These are phyloP conservation scores for Marvania coccoides DNA, from an alignment of 139 green algal species.

Conservation along the genomic window DNA sequence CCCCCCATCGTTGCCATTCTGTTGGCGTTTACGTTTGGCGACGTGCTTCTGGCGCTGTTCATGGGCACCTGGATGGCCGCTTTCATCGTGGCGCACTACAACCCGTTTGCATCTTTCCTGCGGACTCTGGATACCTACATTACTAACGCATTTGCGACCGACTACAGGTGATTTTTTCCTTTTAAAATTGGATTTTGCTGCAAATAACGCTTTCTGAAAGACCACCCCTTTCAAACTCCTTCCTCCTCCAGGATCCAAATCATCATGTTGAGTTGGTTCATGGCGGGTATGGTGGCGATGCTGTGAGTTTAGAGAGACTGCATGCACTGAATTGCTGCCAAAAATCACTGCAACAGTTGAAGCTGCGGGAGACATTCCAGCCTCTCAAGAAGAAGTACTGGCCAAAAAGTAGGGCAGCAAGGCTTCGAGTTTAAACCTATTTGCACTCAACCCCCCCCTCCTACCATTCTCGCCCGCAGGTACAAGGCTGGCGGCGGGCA, in stretches of 20 bases:
- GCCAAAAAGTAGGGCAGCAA: no score
- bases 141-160: constrained; percentile 6
- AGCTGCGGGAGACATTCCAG: no score
- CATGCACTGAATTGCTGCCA: no score
- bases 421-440: no score
- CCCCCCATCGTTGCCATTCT: not conserved
- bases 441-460: no score
- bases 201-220: not conserved
- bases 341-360: no score
- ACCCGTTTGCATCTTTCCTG: constrained; percentile 13
- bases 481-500: constrained; percentile 6
- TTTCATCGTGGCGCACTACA: not conserved
- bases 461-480: no score
- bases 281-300: not conserved
- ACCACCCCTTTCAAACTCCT: not conserved
- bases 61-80: not conserved
- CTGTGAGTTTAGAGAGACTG: no score
- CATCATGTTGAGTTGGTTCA: not conserved
- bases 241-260: not conserved
- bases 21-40: not conserved
- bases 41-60: not conserved
- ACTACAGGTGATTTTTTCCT: constrained; percentile 8
- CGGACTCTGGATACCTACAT: constrained; percentile 25
- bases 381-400: no score
- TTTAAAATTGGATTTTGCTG: constrained; percentile 1